A percentile compares a stretch with the other conserved stretches of the same genome.
Conservation (phyloP, 352 stramenopile genomes). For the Pythium vanterpoolii region DNA sequence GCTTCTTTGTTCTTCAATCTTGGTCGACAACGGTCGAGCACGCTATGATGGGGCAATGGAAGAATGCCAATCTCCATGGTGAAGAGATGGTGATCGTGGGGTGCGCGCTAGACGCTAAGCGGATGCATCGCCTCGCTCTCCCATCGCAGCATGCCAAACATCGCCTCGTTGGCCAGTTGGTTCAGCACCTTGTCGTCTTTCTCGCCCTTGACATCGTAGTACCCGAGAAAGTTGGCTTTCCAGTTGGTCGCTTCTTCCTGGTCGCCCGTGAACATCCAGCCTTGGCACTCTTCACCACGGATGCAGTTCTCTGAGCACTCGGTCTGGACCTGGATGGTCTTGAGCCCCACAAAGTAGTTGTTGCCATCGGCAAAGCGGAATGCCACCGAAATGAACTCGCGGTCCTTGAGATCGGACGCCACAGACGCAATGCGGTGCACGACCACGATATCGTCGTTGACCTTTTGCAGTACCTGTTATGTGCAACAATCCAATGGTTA, state of each 20-base stretch:
- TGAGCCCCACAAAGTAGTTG: slow-evolving; percentile 76
- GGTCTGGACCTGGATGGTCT: slow-evolving; percentile 70
- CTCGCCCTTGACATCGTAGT: slow-evolving; percentile 82
- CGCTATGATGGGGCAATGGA: too few relatives aligned
- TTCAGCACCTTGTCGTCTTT: slow-evolving; percentile 84
- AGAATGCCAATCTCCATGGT: too few relatives aligned
- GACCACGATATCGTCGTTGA: slow-evolving; percentile 82
- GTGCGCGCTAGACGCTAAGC: slow-evolving; percentile 49
- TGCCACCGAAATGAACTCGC: slow-evolving; percentile 75
- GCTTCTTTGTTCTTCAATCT: too few relatives aligned
- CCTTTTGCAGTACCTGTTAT: slow-evolving; percentile 72
- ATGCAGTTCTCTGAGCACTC: slow-evolving; percentile 76
- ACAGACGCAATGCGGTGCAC: slow-evolving; percentile 74
- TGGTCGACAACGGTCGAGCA: too few relatives aligned
- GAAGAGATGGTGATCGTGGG: too few relatives aligned
- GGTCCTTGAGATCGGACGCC: slow-evolving; percentile 66
- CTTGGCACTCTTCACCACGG: slow-evolving; percentile 75
- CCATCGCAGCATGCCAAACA: slow-evolving; percentile 85
- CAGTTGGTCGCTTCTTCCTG: slow-evolving; percentile 61
- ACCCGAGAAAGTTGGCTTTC: slow-evolving; percentile 79
- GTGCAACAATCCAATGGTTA: background rate
- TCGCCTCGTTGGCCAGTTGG: slow-evolving; percentile 78
- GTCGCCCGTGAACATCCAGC: slow-evolving; percentile 79
- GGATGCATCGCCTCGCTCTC: slow-evolving; percentile 84
- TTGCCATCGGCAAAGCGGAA: slow-evolving; percentile 72